Base-by-base conservation (phyloP, 139 green algal genomes). In the Chlorella ohadii region DNA sequence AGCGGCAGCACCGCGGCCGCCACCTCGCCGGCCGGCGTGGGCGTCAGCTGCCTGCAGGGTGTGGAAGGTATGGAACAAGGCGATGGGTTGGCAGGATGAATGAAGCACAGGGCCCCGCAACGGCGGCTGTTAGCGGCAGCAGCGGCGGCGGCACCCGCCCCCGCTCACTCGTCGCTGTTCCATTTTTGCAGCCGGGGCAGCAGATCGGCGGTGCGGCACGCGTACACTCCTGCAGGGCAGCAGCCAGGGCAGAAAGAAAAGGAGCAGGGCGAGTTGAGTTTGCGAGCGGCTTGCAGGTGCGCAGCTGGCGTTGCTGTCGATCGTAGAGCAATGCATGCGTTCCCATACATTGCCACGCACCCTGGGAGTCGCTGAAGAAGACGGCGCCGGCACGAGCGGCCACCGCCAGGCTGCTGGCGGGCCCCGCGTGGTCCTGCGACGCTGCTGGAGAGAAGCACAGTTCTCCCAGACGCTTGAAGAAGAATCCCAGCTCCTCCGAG, bases 131-230 rank as follows among this genome's bases (percentile, higher is more conserved):
- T 25, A 31, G 19, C 15, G 66, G 66, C 66, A 31, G 23, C 66
- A 31, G 23, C 19, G 16, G 34, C 31, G 34, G 4, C 4, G 6
- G 22, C 22, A 17, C 39, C 17, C 36, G 31, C 64, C 15, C 2
- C 27, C 5, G 44, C 84, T 87, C 72, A 88, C 84, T 81, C 79
- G 15, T 88, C 85, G 22, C 71, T 75, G 76, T 74, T 81, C 70
- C 85, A 81, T 34, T 87, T 87, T 12, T 87, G 85, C n/a, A 87
- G 68, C 0, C 33, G 78, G 0, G 55, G 36, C 56, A 88, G 65
- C 79, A 88, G 51, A 7, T 76, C 79, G 23, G 55, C 23, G 22
- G 79, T 86, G 9, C 57, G 72, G 19, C 63, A 77, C 4, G 70
- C 73, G 33, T 87, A 88, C 7, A 86, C 68, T 5, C 77, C 85